Percentiles rank a stretch among this genome's conserved stretches.
phyloP scores from a whole-genome alignment of 345 rosid genomes.

The Combretum micranthum region DNA sequence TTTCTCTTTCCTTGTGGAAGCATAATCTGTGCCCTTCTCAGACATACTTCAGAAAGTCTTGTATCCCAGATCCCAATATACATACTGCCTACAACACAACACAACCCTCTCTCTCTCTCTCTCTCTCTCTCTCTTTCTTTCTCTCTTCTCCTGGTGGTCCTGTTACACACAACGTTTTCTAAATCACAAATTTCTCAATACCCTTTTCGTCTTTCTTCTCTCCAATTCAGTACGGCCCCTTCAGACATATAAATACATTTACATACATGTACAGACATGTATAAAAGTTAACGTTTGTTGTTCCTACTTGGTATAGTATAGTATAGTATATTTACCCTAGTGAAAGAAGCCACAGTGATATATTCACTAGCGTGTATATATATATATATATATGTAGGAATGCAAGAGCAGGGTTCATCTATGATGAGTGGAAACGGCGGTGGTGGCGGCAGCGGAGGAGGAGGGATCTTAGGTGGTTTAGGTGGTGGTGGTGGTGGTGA shows the following conservation, averaged over 20 bases:
- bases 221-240: background rate
- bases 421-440: slow-evolving; percentile 53
- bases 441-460: slow-evolving; percentile 31
- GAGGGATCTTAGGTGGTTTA: slow-evolving; percentile 9
- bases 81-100: background rate
- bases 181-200: background rate
- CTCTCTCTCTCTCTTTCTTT: background rate
- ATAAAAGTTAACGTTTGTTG: too few relatives aligned
- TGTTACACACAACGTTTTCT: background rate
- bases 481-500: slow-evolving; percentile 29
- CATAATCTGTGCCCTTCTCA: slow-evolving; percentile 1
- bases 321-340: too few relatives aligned
- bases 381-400: slow-evolving; percentile 7
- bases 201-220: background rate
- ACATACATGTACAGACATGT: too few relatives aligned
- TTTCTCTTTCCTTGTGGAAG: slow-evolving; percentile 6
- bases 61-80: slow-evolving; percentile 15
- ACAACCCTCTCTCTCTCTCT: background rate
- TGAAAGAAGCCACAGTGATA: too few relatives aligned
- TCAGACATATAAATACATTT: too few relatives aligned
- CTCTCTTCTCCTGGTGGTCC: background rate
- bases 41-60: background rate
- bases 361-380: background rate
- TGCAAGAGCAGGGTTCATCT: slow-evolving; percentile 74
- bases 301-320: too few relatives aligned